Evolutionary conservation across 768 basidiomycete species (phyloP).

Genomic region (Auriscalpium vulgare): DNA sequence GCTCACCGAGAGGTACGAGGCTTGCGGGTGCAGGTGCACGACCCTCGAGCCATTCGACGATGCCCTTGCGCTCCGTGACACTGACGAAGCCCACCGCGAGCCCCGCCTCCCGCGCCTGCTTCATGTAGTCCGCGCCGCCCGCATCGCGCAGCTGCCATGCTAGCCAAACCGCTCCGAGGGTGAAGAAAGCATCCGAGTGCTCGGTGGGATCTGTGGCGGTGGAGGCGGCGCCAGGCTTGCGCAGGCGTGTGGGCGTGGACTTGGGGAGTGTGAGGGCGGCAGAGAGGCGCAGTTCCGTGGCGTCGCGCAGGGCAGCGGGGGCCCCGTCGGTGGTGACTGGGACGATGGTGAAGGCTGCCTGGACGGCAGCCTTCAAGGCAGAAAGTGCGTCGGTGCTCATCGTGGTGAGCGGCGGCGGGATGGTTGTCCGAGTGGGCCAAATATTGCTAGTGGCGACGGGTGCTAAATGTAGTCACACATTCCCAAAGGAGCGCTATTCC

Average conservation of each 20-base stretch:
- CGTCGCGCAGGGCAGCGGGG: conserved; percentile 43
- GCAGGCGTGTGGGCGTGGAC: conserved; percentile 68
- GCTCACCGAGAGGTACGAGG: conserved; percentile 29
- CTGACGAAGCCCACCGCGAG: conserved; percentile 72
- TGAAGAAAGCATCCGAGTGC: conserved; percentile 54
- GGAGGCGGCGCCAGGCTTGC: conserved; percentile 44
- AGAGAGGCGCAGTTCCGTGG: conserved; percentile 58
- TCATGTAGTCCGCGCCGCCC: conserved; percentile 81
- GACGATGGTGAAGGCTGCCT: conserved; percentile 2
- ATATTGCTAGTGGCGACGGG: too few relatives aligned
- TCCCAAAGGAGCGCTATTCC: too few relatives aligned
- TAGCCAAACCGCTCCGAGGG: conserved; percentile 77
- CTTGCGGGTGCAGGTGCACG: conserved; percentile 40
- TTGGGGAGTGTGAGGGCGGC: conserved; percentile 54
- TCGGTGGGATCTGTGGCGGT: conserved; percentile 28
- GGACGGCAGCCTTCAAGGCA: conserved; percentile 10
- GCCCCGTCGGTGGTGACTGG: conserved; percentile 15
- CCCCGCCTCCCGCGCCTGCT: conserved; percentile 69
- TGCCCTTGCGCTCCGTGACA: conserved; percentile 78
- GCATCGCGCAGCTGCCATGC: conserved; percentile 74
- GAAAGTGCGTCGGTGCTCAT: conserved; percentile 11
- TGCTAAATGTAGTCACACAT: too few relatives aligned
- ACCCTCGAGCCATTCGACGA: conserved; percentile 82
- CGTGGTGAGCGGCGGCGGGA: not conserved
- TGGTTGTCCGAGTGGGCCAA: not conserved